Conservation (phyloP, 2,329 filamentous ascomycete species). For the Aspergillus versicolor region DNA sequence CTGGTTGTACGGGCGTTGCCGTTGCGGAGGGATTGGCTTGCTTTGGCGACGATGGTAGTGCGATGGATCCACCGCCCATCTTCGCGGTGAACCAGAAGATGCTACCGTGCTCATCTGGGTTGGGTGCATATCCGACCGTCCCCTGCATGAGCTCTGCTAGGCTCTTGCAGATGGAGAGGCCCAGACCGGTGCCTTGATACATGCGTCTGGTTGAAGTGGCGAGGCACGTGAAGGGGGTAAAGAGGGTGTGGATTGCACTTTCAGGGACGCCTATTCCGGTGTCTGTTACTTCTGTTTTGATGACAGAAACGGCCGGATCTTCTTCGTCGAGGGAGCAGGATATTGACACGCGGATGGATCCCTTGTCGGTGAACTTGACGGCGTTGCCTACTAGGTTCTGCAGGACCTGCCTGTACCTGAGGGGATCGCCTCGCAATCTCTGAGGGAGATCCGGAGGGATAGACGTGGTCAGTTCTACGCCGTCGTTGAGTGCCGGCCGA, state of each 20-base stretch:
- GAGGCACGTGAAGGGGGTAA: conserved; percentile 57
- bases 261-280: conserved; percentile 55
- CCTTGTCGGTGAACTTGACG: conserved; percentile 61
- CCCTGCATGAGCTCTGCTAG: conserved; percentile 59
- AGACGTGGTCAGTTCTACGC: conserved; percentile 47
- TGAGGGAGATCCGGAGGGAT: conserved; percentile 51
- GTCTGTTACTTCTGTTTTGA: conserved; percentile 56
- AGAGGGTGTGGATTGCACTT: conserved; percentile 48
- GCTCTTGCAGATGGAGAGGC: conserved; percentile 58
- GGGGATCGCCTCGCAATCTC: conserved; percentile 55
- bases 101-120: conserved; percentile 49
- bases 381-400: conserved; percentile 63
- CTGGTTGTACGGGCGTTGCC: conserved; percentile 5
- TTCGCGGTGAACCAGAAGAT: conserved; percentile 54
- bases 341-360: conserved; percentile 50
- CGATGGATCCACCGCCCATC: conserved; percentile 39
- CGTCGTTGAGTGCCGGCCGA: conserved; percentile 47
- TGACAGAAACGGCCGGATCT: conserved; percentile 38
- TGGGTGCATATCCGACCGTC: conserved; percentile 46
- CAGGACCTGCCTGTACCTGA: conserved; percentile 62
- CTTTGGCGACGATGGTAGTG: conserved; percentile 21
- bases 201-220: conserved; percentile 54
- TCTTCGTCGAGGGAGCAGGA: conserved; percentile 44
- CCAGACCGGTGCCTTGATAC: conserved; percentile 58
- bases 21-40: conserved; percentile 21